Evolutionary conservation across 768 basidiomycete genomes (phyloP), one percentile per base, ranked within the genome.

Genomic region (Cubamyces sp.): DNA sequence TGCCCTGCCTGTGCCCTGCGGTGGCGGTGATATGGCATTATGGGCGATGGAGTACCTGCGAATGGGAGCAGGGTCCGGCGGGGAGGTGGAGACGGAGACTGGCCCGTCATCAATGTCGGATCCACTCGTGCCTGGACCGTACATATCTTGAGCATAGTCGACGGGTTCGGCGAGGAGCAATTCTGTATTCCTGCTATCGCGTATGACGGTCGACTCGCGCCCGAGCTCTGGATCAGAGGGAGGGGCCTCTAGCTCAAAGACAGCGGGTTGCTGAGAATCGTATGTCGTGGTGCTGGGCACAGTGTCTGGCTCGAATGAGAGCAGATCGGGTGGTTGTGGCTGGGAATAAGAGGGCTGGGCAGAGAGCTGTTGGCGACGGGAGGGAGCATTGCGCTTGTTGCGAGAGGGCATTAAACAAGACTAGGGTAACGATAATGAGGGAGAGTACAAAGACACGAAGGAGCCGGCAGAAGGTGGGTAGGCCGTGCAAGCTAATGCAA

Each of bases 321-420:
- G 61, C n/a, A 61, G 62, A 39, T 65, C 60, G 43, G 47, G 28
- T 2, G 55, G 26, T 19, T 53, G 25, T 4, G 52, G 19, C 28
- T 57, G 46, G 2, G 62, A 34, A n/a, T 54, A 40, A 39, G 26
- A 18, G 61, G 34, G 49, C 64, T 63, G 41, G 55, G 51, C 23
- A 39, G 60, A 34, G 37, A 26, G 47, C 53, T 42, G 59, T 30
- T 62, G 62, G 54, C 62, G 61, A 26, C 62, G 64, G 55, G 64
- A 61, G 57, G 37, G 28, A 23, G 56, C 69, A 71, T 71, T 68
- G 67, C 70, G 69, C 41, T 69, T 71, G 62, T 30, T 55, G 59
- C 66, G 65, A 47, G 66, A 51, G 59, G 70, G 70, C 70, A 71
- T 71, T 68, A 71, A 71, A 68, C 65, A 53, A 52, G 61, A 50